Base-by-base conservation (phyloP, 306 rosid genomes). In the Acacia confusa region DNA sequence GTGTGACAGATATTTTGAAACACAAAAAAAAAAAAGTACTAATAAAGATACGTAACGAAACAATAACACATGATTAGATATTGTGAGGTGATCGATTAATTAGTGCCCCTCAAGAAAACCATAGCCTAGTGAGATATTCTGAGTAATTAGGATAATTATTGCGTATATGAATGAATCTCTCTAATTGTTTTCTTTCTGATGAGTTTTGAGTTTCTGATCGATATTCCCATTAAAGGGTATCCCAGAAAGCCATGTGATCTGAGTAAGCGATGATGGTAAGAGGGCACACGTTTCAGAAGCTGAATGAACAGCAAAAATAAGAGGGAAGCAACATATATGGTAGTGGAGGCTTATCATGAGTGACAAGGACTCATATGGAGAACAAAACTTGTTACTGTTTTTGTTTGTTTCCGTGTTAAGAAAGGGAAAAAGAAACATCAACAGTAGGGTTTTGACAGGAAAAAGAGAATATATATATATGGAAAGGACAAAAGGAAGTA, bases 221-320 rank as follows among this genome's bases (percentile, higher is more conserved):
- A 61, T 61, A 61, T 25, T 61, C 67, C 38, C 67, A 61, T 61
- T 52, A 24, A 58, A 10, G 64, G 64, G 64, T 22, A 11, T 12
- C 32, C 66, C 66, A 0, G 34, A 25, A 24, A 8, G 34, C 32
- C 66, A 58, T 58, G 66, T 22, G 66, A 58, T 58, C 66, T 13
- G 34, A 58, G 66, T 27, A 61, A 13, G 70, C 16, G 34, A 12
- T 60, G 67, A 60, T 4, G 16, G 17, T 24, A 32, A 64, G 22
- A 55, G 52, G 63, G 40, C 38, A 74, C 86, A 78, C 77, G 85
- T 85, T 79, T 47, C 77, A 75, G 0, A 25, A 9, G 60, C 41
- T 19, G 2, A n/a, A 11, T 34, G 78, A 71, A 27, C 55, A 41
- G 41, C 30, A 38, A 44, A 9, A 5, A 8, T 8, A 55, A 20